phyloP scores from a whole-genome alignment of 176 grass and related monocot genomes.

The Poa pratensis region DNA sequence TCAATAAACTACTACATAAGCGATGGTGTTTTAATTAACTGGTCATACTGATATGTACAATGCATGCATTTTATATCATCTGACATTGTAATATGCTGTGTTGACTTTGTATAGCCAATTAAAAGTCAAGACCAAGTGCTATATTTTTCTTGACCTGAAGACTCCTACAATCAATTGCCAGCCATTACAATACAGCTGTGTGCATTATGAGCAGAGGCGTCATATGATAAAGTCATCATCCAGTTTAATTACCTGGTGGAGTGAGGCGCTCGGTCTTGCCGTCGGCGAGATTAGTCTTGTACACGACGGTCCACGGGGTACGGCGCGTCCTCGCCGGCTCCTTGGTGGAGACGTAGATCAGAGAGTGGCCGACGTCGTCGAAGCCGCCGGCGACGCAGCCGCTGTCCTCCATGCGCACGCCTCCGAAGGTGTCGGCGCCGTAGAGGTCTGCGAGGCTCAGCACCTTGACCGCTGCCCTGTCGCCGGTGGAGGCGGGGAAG shows the following conservation, averaged over 20 bases:
- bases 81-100: background rate
- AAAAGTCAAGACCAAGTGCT: background rate
- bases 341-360: conserved; percentile 55
- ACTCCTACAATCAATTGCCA: background rate
- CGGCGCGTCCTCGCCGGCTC: conserved; percentile 13
- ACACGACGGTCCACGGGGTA: conserved; percentile 47
- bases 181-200: too few species aligned
- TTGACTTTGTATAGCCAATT: background rate
- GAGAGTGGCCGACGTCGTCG: background rate
- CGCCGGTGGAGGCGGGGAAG: background rate
- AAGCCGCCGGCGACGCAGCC: conserved; percentile 47
- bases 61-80: background rate
- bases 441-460: background rate
- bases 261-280: conserved; percentile 40
- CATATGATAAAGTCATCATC: too few species aligned
- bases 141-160: background rate
- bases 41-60: too few species aligned
- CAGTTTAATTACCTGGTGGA: conserved; percentile 8
- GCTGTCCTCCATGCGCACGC: conserved; percentile 48
- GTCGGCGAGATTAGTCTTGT: conserved; percentile 37
- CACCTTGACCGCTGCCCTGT: background rate
- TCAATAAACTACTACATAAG: too few species aligned
- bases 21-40: too few species aligned
- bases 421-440: background rate
- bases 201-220: too few species aligned